Base-by-base conservation (phyloP, 176 grass and related monocot genomes). In the Leersia perrieri region DNA sequence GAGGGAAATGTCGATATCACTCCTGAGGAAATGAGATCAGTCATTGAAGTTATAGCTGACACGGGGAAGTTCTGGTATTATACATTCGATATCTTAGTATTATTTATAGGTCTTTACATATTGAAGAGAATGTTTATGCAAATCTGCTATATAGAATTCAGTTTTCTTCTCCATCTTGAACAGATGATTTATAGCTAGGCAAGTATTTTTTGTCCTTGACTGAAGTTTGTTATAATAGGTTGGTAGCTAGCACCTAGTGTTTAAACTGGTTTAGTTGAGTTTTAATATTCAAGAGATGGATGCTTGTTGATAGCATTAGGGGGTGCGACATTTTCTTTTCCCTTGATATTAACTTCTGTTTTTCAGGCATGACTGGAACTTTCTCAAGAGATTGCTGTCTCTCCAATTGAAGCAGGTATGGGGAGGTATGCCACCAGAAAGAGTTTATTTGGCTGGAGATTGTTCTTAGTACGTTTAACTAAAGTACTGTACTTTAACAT, bases 401-500 rank as follows among this genome's bases (percentile, higher is more conserved):
- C 73, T 88, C 70, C 88, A 87, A 78, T 72, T 98, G 75, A 95
- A 95, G 86, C 92, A 98, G 96, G 96, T 98, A 95, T 93, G 88
- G 73, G 70, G 79, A 89, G 86, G 86, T 93, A 88, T 82, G 80
- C 83, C 55, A 39, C 36, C 27, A 72, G 76, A 82, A 76, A n/a
- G 65, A 23, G 73, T 97, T 84, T 40, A 84, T 76, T 76, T 72
- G 13, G 29, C 7, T 89, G 72, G 64, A n/a, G 22, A 82, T 71
- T 57, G 1, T 76, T 61, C 33, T 81, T 23, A 28, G 22, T 70
- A 60, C 76, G 33, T 44, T 84, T 74, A 41, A 45, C 45, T 2
- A 67, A 12, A 41, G 14, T 40, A 40, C 53, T 12, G 33, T 74
- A 67, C 69, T 9, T 80, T 2, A 3, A 33, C 36, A 32, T 57